Base-by-base conservation (phyloP, 1,284 basidiomycete species). In the Trichosporon ovoides region DNA sequence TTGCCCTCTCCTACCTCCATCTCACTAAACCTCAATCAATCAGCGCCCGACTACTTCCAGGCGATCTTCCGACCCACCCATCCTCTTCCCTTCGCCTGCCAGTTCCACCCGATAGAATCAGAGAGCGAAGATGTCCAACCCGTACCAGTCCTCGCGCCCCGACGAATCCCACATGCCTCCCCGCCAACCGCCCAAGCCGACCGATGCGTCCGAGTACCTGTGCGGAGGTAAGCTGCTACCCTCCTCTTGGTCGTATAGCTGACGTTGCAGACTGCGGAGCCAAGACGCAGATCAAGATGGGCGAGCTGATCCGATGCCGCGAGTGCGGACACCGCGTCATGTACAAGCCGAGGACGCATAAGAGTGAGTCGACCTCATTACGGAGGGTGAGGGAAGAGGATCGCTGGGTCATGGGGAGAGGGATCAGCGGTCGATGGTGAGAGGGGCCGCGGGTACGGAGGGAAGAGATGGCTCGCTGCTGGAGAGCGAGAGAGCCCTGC, bases 261-360 rank as follows among this genome's bases (percentile, higher is more conserved):
- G 52, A 63, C 43, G 10, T n/a, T n/a, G n/a, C 52, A 96, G 94
- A 98, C 77, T 98, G 95, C 77, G 90, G 91, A 58, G 88, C 88
- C 3, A 89, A 90, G 79, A 97, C 96, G 75, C 86, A 89, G 71
- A 94, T 98, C 76, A 88, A 87, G 76, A 82, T 90, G n/a, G 81
- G 90, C 61, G 95, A 98, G 77, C 91, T 92, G 48, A 96, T 98
- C 68, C 87, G 95, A 58, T 98, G 95, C 80, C 84, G 89, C 68
- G 93, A 98, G 76, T 98, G 95, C 72, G 95, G 95, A 2, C 95
- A 97, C 77, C 86, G 95, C 64, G 94, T 98, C 76, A 96, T 98
- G 91, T 98, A 97, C 81, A 98, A 98, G 81, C 96, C 96, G 78
- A 81, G 95, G 68, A 97, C 94, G 19, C 91, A 86, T 74, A 83